Conservation (phyloP, 441 rosid species). For the Brassica balearica region DNA sequence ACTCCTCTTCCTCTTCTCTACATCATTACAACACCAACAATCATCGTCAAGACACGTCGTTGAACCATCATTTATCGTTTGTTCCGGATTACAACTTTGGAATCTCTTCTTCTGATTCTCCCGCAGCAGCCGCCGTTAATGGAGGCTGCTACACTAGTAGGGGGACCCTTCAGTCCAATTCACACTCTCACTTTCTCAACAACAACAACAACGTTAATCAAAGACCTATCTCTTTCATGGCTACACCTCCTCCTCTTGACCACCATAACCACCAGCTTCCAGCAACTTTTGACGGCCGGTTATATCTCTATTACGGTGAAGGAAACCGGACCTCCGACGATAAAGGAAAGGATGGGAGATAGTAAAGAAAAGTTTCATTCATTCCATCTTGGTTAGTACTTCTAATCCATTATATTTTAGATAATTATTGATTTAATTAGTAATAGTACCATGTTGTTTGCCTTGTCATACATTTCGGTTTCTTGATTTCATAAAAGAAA, state of each 20-base stretch:
- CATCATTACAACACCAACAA: conserved; percentile 5
- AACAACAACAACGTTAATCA: conserved; percentile 47
- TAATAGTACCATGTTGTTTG: conserved; percentile 42
- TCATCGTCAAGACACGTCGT: conserved; percentile 25
- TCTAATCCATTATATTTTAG: background rate
- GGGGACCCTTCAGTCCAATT: conserved; percentile 99
- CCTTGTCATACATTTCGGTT: conserved; percentile 25
- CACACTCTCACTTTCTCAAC: conserved; percentile 75
- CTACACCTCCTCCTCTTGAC: conserved; percentile 66
- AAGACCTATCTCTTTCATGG: conserved; percentile 67
- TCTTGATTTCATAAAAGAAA: conserved; percentile 60
- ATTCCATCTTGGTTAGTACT: conserved; percentile 30
- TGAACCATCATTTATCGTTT: conserved; percentile 63
- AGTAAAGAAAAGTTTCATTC: conserved; percentile 29
- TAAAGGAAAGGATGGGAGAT: conserved; percentile 76
- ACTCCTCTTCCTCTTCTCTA: conserved; percentile 35
- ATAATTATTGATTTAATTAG: conserved; percentile 29
- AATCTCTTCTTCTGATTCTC: conserved; percentile 56
- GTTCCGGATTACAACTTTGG: conserved; percentile 70
- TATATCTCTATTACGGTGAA: conserved; percentile 73
- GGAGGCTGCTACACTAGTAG: conserved; percentile 74
- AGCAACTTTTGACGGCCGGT: conserved; percentile 60
- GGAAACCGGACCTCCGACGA: conserved; percentile 67
- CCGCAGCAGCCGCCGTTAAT: conserved; percentile 31
- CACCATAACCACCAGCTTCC: conserved; percentile 68